Percentiles rank a stretch among this genome's conserved stretches.
phyloP scores from a whole-genome alignment of 2,329 filamentous ascomycete genomes.

The Penicillium psychrosexuale region DNA sequence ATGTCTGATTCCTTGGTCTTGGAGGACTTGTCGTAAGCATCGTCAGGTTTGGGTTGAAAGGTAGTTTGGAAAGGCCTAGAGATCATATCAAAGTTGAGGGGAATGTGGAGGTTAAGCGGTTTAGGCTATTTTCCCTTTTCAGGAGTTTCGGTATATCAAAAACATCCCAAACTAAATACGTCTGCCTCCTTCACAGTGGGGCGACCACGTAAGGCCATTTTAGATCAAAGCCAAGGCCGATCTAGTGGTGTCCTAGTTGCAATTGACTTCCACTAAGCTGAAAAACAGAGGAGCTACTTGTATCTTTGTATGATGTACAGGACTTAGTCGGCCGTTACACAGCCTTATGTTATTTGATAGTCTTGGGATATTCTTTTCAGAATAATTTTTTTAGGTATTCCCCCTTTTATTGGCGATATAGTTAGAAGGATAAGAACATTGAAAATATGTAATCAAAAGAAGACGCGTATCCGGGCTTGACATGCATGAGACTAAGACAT shows the following conservation, averaged over 20 bases:
- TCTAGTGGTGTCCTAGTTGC: conserved; percentile 1
- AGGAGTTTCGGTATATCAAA: not conserved
- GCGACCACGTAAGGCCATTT: not conserved
- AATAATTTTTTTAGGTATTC: not conserved
- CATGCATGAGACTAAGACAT: too few species aligned
- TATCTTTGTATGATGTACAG: not conserved
- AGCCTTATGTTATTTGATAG: too few species aligned
- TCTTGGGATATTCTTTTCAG: too few species aligned
- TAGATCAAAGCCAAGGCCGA: conserved; percentile 7
- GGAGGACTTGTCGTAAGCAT: not conserved
- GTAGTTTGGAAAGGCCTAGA: not conserved
- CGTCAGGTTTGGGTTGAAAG: not conserved
- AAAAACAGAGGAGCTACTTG: not conserved
- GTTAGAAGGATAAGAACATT: not conserved
- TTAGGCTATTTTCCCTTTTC: not conserved
- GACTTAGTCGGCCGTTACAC: not conserved
- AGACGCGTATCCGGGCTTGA: not conserved
- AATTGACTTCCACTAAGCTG: not conserved
- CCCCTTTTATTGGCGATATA: not conserved
- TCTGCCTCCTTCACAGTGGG: conserved; percentile 1
- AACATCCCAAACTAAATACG: not conserved
- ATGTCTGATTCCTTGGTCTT: not conserved
- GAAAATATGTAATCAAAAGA: not conserved
- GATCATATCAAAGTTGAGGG: not conserved
- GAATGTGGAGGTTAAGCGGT: not conserved